These are phyloP conservation scores for Chalciporus sp. DNA, from an alignment of 1,284 basidiomycete genomes.

Conservation along the genomic window DNA sequence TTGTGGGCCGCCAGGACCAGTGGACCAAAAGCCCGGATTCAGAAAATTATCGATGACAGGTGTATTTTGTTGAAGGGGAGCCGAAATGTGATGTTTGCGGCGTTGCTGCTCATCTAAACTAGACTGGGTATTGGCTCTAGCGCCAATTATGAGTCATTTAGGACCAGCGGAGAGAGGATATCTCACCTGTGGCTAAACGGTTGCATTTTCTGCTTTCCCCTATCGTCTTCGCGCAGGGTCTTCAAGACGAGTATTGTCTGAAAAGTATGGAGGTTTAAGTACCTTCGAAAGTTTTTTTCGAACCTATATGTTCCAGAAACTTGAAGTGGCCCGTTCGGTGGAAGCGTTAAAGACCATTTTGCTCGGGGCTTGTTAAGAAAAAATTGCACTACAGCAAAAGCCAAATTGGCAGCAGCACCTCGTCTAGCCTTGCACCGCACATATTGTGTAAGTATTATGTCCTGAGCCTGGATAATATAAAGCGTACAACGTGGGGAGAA, in stretches of 20 bases:
- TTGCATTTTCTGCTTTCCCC: slow-evolving; percentile 9
- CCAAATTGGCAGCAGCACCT: not conserved
- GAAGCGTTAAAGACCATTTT: not conserved
- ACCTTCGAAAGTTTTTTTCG: not conserved
- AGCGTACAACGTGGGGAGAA: not conserved
- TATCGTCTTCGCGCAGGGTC: not conserved
- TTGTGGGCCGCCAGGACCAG: not conserved
- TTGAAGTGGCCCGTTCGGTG: not conserved
- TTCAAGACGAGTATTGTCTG: not conserved
- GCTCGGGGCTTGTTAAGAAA: not conserved
- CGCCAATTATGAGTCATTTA: slow-evolving; percentile 6
- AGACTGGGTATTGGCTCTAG: not conserved
- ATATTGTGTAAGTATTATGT: not conserved
- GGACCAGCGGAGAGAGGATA: not conserved
- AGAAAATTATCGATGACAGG: not conserved
- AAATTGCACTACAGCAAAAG: not conserved
- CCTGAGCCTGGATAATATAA: not conserved
- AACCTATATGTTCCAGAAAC: not conserved
- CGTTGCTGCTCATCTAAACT: not conserved
- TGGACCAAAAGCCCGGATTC: not conserved
- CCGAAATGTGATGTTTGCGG: not conserved
- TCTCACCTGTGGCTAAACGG: slow-evolving; percentile 15
- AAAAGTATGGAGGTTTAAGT: not conserved
- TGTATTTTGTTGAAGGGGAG: slow-evolving; percentile 6
- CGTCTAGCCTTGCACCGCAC: not conserved